These are phyloP conservation scores for Fusarium incarnatum DNA, from an alignment of 2,329 filamentous ascomycete genomes.

Conservation along the genomic window DNA sequence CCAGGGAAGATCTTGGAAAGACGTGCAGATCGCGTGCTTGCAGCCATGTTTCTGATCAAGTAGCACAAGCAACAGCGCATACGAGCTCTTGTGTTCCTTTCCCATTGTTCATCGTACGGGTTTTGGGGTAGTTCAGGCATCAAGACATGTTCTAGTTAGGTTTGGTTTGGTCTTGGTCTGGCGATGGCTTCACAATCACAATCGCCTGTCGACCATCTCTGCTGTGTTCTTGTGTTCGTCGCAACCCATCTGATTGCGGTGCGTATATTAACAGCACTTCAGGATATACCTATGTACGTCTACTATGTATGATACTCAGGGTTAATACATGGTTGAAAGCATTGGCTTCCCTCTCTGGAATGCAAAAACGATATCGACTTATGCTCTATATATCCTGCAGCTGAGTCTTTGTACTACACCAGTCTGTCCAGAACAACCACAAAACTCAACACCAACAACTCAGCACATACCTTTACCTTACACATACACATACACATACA, in stretches of 20 bases:
- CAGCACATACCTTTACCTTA: constrained; percentile 1
- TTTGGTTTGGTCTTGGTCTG: neutral
- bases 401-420: neutral
- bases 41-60: constrained; percentile 49
- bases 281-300: neutral
- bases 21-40: constrained; percentile 48
- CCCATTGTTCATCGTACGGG: neutral
- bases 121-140: constrained; percentile 39
- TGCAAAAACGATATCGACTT: neutral
- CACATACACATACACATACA: constrained; percentile 20
- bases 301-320: neutral
- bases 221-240: constrained; percentile 12
- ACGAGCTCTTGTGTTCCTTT: constrained; percentile 36
- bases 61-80: constrained; percentile 43
- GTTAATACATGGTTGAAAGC: neutral
- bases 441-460: constrained; percentile 23
- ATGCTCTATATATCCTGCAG: neutral
- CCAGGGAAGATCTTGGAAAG: constrained; percentile 44
- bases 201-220: constrained; percentile 9
- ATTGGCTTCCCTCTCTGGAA: neutral
- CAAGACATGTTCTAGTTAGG: constrained; percentile 29
- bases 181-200: constrained; percentile 21
- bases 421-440: constrained; percentile 4
- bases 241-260: neutral
- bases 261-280: neutral